Base-by-base conservation (phyloP, 495 filamentous ascomycete species). In the Podospora fimiseda region DNA sequence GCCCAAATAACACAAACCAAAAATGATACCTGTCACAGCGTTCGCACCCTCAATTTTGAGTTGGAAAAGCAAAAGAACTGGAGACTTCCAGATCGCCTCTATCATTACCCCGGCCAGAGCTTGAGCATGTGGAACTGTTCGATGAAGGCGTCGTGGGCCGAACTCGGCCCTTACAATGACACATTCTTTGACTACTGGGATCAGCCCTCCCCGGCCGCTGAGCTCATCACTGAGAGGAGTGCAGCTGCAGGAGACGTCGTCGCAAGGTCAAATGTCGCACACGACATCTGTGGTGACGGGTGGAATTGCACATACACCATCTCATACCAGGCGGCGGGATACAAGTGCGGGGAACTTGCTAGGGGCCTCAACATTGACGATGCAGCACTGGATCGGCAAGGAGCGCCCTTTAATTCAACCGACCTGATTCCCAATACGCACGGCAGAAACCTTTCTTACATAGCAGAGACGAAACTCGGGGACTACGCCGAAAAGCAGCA, bases 241-340 rank as follows among this genome's bases (percentile, higher is more conserved):
- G 50, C 58, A 1, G 52, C 57, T 14, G 42, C 51, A 1, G 44
- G 30, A n/a, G 40, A 40, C 6, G 59, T 60, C 1, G 50, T 67
- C 16, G 48, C 59, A 2, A 43, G 59, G 14, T 50, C 45, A 1
- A 54, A 60, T 22, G 57, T 52, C 7, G 51, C 57, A 1, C n/a
- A 56, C 27, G 61, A 67, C 19, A 60, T 51, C 2, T 67, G 64
- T 40, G 64, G 64, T 11, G 39, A 23, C 2, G 62, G 64, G 1
- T 67, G 64, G 64, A 63, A 67, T 39, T 67, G 64, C 57, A 59
- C 46, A n/a, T 67, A 67, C 39, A 58, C 50, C 36, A 54, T 67
- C 18, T 39, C 50, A 0, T 67, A 64, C 27, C 40, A 43, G 3
- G 64, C 51, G 2, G 59, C 64, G 1, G 61, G 59, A 0, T 67